A percentile compares a stretch with the other conserved stretches of the same genome.
Evolutionary conservation across 2,329 filamentous ascomycete species (phyloP).

Genomic region (Fusarium devonianum): DNA sequence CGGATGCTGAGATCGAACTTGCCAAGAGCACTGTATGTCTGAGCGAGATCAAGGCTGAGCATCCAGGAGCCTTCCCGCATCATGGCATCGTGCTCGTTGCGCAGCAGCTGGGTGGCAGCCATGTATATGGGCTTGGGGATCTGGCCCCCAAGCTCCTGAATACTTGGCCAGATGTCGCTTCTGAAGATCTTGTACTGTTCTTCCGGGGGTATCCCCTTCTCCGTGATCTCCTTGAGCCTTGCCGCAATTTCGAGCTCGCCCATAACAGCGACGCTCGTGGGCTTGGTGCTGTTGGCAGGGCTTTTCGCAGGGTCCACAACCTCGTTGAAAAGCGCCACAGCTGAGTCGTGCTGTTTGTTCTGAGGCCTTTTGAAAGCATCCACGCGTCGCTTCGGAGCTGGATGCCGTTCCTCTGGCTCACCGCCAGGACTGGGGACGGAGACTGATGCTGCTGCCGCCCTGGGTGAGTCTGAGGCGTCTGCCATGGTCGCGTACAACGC

Average conservation of each 20-base stretch:
- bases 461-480: conserved; percentile 15
- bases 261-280: conserved; percentile 11
- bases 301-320: conserved; percentile 40
- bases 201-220: conserved; percentile 6
- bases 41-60: conserved; percentile 38
- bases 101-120: conserved; percentile 34
- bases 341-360: conserved; percentile 30
- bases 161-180: conserved; percentile 43
- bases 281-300: neutral
- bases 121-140: conserved; percentile 43
- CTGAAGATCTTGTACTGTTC: conserved; percentile 40
- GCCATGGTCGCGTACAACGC: conserved; percentile 39
- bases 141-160: conserved; percentile 38
- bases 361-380: conserved; percentile 8
- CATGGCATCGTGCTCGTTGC: conserved; percentile 25
- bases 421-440: conserved; percentile 8
- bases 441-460: conserved; percentile 9
- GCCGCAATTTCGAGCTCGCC: conserved; percentile 44
- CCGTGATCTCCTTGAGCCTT: conserved; percentile 40
- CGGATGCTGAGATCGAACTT: conserved; percentile 40
- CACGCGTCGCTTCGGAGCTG: neutral
- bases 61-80: conserved; percentile 21
- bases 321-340: conserved; percentile 48
- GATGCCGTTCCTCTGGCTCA: conserved; percentile 3
- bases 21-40: conserved; percentile 38